Percentiles rank a stretch among this genome's conserved stretches.
phyloP scores from a whole-genome alignment of 1,284 basidiomycete species.

The Austroboletus rostrupii region DNA sequence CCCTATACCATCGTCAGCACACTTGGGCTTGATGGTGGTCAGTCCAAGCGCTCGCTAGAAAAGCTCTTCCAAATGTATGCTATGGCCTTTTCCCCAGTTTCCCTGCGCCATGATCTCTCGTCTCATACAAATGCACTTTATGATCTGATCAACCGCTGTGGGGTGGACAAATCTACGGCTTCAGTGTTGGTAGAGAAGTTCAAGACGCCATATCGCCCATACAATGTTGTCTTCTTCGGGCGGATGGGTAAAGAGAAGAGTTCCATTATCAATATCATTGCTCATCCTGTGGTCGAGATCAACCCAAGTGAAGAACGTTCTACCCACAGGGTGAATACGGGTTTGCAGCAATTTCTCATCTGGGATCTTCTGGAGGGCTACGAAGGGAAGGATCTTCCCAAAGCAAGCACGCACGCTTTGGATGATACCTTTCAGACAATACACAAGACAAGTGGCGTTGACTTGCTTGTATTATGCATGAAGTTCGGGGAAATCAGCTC shows the following conservation, averaged over 20 bases:
- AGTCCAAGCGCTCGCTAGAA: neutral
- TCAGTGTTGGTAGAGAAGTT: neutral
- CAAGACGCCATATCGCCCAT: neutral
- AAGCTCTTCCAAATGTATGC: neutral
- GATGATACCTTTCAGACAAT: neutral
- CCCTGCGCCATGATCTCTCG: neutral
- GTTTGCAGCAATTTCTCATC: neutral
- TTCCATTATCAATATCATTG: conserved; percentile 5
- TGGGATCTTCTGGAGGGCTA: conserved; percentile 28
- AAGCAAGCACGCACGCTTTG: neutral
- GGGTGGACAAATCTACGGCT: neutral
- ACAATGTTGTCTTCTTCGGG: neutral
- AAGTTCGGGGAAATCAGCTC: conserved; percentile 20
- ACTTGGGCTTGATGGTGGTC: neutral
- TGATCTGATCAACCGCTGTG: neutral
- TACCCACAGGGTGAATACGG: neutral
- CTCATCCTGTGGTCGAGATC: neutral
- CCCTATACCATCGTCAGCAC: neutral
- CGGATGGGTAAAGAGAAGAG: neutral
- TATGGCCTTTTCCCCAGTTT: neutral
- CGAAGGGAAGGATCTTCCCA: neutral
- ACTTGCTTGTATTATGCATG: conserved; percentile 31
- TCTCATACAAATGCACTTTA: neutral
- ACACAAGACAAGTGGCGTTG: conserved; percentile 8
- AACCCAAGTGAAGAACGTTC: too few relatives aligned